Percentiles rank a stretch among this genome's conserved stretches.
These are phyloP conservation scores for Macrophomina pseudophaseolina DNA, from an alignment of 2,329 filamentous ascomycete species.

Conservation along the genomic window DNA sequence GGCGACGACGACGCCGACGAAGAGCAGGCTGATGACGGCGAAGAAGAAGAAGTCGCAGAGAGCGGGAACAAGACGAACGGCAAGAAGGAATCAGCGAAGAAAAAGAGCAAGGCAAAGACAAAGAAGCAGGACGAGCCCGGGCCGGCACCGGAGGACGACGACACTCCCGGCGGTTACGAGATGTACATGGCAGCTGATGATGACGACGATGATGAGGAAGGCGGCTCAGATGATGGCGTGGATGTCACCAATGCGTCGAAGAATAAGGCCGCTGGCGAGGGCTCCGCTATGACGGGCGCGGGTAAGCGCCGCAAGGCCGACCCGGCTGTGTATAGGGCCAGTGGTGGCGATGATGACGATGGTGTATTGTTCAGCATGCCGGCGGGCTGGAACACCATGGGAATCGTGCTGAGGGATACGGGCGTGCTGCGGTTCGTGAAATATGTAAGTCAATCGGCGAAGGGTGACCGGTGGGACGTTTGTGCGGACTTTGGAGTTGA, in stretches of 20 bases:
- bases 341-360: conserved; percentile 71
- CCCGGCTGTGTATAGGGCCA: conserved; percentile 77
- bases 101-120: conserved; percentile 41
- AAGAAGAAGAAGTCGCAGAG: conserved; percentile 39
- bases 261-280: conserved; percentile 32
- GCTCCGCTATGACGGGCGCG: conserved; percentile 50
- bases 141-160: conserved; percentile 45
- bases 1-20: conserved; percentile 69
- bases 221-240: conserved; percentile 45
- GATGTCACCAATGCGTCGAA: conserved; percentile 38
- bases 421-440: conserved; percentile 93
- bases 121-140: conserved; percentile 59
- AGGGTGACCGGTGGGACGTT: conserved; percentile 92
- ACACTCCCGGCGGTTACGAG: conserved; percentile 68
- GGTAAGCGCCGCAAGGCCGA: conserved; percentile 60
- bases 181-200: conserved; percentile 88
- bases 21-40: conserved; percentile 42
- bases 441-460: conserved; percentile 82
- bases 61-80: conserved; percentile 48
- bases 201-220: conserved; percentile 73
- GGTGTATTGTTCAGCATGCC: conserved; percentile 72
- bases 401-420: conserved; percentile 84
- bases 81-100: conserved; percentile 36
- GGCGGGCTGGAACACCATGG: conserved; percentile 86
- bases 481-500: conserved; percentile 77